These are phyloP conservation scores for Agaricus blazei DNA, from an alignment of 768 basidiomycete species.

Conservation along the genomic window DNA sequence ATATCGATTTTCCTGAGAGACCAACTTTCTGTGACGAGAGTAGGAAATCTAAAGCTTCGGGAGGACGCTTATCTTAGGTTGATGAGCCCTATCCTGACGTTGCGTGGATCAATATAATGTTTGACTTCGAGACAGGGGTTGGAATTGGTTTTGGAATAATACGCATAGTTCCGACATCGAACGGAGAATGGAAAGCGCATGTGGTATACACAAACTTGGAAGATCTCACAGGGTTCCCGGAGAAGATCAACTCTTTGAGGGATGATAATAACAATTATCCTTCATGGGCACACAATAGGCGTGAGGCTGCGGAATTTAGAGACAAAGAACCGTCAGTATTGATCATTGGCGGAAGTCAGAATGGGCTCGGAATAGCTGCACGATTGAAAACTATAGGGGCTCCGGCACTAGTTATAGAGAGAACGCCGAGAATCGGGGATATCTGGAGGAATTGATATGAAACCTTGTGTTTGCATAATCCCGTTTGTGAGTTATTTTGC, in stretches of 20 bases:
- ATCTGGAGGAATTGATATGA: conserved; percentile 61
- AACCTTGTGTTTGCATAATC: conserved; percentile 49
- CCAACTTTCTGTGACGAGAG: conserved; percentile 26
- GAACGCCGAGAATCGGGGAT: conserved; percentile 48
- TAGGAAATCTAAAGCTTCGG: conserved; percentile 23
- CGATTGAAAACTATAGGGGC: conserved; percentile 54
- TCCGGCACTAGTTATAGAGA: conserved; percentile 51
- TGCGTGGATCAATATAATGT: conserved; percentile 41
- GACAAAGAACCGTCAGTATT: conserved; percentile 46
- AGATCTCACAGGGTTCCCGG: conserved; percentile 38
- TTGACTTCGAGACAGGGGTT: conserved; percentile 39
- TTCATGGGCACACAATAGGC: conserved; percentile 39
- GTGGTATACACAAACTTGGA: conserved; percentile 48
- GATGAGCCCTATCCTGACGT: conserved; percentile 23
- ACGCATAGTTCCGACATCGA: conserved; percentile 34
- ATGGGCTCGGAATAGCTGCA: conserved; percentile 56
- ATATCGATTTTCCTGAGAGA: conserved; percentile 36
- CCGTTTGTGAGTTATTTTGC: conserved; percentile 41
- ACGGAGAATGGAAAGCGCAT: conserved; percentile 43
- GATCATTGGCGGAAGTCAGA: conserved; percentile 59
- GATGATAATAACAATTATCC: conserved; percentile 37
- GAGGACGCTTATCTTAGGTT: conserved; percentile 12
- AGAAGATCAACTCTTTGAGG: conserved; percentile 36
- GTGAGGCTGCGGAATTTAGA: conserved; percentile 33
- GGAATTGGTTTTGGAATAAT: conserved; percentile 39